Conservation (phyloP, 1,284 basidiomycete genomes). For the Pseudozyma pruni region DNA sequence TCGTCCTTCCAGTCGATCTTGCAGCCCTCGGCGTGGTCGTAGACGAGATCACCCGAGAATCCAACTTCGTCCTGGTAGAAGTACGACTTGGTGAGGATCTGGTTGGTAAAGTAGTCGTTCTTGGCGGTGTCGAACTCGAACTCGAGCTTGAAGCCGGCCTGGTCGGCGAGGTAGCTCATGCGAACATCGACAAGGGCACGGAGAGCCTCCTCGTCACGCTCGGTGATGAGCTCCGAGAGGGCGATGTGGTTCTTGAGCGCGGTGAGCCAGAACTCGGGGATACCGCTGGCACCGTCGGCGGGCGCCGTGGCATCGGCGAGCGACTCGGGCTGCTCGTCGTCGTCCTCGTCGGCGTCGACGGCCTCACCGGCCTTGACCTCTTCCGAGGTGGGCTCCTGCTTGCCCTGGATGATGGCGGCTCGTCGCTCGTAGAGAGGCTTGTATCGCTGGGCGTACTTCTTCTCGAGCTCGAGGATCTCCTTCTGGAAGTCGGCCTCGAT, state of each 20-base stretch:
- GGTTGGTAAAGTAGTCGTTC: constrained; percentile 90
- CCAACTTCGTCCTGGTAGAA: constrained; percentile 90
- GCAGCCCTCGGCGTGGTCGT: constrained; percentile 89
- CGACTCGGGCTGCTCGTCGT: constrained; percentile 69
- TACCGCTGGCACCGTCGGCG: constrained; percentile 72
- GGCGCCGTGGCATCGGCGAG: constrained; percentile 69
- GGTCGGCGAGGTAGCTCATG: constrained; percentile 77
- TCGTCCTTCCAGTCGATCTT: constrained; percentile 98
- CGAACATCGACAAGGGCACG: constrained; percentile 78
- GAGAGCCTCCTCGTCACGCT: constrained; percentile 81
- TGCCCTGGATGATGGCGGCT: constrained; percentile 82
- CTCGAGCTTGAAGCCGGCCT: constrained; percentile 86
- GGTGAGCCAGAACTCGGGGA: constrained; percentile 98
- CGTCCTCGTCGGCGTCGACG: constrained; percentile 73
- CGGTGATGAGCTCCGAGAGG: constrained; percentile 88
- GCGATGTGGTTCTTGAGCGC: constrained; percentile 90
- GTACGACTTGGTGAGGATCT: constrained; percentile 89
- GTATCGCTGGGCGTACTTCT: constrained; percentile 90
- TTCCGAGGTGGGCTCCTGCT: constrained; percentile 78
- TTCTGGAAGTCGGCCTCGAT: constrained; percentile 95
- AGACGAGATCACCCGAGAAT: constrained; percentile 93
- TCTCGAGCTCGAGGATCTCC: constrained; percentile 95
- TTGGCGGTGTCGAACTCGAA: constrained; percentile 77
- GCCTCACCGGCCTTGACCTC: constrained; percentile 84
- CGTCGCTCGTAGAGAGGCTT: constrained; percentile 89